These are phyloP conservation scores for Ascochyta clinopodiicola DNA, from an alignment of 2,329 filamentous ascomycete species.

Conservation along the genomic window DNA sequence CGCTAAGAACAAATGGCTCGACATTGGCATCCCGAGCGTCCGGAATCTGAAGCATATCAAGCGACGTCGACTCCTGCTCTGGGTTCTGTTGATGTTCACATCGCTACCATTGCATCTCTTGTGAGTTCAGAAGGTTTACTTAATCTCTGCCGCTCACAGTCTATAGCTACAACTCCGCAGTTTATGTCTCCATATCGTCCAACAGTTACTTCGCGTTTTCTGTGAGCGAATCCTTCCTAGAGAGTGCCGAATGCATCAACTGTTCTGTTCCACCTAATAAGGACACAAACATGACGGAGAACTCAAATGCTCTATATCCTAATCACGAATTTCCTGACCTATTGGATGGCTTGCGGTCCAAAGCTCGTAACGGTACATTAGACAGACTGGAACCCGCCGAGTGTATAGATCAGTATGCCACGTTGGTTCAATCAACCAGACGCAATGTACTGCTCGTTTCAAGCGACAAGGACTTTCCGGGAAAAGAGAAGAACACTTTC, in stretches of 20 bases:
- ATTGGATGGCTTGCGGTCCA: too few relatives aligned
- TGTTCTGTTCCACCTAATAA: too few relatives aligned
- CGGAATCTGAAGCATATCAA: slow-evolving; percentile 20
- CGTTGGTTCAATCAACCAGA: too few relatives aligned
- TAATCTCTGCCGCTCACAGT: background rate
- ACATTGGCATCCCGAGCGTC: slow-evolving; percentile 27
- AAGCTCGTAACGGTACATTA: too few relatives aligned
- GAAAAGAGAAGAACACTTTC: too few relatives aligned
- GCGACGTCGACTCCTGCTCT: slow-evolving; percentile 11
- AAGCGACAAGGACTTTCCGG: too few relatives aligned
- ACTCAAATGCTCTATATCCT: too few relatives aligned
- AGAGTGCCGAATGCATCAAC: background rate
- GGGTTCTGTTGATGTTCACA: slow-evolving; percentile 17
- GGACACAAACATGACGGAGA: too few relatives aligned
- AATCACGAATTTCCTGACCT: too few relatives aligned
- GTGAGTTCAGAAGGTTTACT: slow-evolving; percentile 2
- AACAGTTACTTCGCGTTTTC: slow-evolving; percentile 8
- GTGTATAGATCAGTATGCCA: too few relatives aligned
- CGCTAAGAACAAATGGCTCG: slow-evolving; percentile 14
- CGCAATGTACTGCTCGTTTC: too few relatives aligned
- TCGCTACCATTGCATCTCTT: slow-evolving; percentile 26
- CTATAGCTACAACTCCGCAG: slow-evolving; percentile 32
- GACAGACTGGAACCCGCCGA: too few relatives aligned
- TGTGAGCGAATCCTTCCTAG: slow-evolving; percentile 1
- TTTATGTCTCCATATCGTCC: slow-evolving; percentile 24